Conservation (phyloP, 2,329 filamentous ascomycete genomes). For the Gnomoniopsis sp. region DNA sequence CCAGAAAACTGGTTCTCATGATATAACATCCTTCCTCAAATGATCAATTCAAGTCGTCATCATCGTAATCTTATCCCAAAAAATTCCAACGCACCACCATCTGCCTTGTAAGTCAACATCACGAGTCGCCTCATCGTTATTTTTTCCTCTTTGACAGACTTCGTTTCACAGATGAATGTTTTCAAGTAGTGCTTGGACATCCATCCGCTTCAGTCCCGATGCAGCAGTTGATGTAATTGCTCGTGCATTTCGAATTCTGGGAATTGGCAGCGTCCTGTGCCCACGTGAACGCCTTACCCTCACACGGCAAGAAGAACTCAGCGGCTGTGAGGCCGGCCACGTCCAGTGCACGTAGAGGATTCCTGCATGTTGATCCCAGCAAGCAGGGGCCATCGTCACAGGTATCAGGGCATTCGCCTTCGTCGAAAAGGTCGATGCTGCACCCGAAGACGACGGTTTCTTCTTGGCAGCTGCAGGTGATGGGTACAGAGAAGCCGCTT, state of each 20-base stretch:
- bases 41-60: background rate
- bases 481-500: slow-evolving; percentile 11
- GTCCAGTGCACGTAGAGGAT: slow-evolving; percentile 4
- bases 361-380: slow-evolving; percentile 2
- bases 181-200: background rate
- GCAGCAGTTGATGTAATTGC: slow-evolving; percentile 4
- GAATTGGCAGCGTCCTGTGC: slow-evolving; percentile 6
- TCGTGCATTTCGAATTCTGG: slow-evolving; percentile 2
- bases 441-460: slow-evolving; percentile 6
- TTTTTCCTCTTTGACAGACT: no score
- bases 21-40: background rate
- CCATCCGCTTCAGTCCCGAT: background rate
- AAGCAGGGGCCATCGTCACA: background rate
- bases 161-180: no score
- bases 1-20: background rate
- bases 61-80: background rate
- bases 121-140: no score
- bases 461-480: slow-evolving; percentile 8
- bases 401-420: background rate
- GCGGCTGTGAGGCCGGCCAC: background rate
- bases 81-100: no score
- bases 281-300: slow-evolving; percentile 11
- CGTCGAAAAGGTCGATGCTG: slow-evolving; percentile 9
- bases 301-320: slow-evolving; percentile 5
- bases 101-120: no score